phyloP scores from a whole-genome alignment of 176 grass and related monocot genomes.

The Phyllostachys edulis region DNA sequence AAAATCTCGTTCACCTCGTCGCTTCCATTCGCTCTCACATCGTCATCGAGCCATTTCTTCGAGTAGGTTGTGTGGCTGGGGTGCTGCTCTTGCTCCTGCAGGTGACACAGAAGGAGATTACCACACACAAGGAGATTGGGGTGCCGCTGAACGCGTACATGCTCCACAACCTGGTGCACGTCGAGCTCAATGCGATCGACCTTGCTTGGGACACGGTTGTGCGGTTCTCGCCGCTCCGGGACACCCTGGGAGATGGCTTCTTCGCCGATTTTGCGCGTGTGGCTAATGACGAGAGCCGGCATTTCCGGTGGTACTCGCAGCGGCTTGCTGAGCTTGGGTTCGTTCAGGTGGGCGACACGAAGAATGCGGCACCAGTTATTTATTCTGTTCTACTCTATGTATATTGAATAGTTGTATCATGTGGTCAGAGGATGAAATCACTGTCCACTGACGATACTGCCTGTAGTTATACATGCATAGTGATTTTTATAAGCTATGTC shows the following conservation, averaged over 20 bases:
- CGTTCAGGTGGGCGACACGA: conserved; percentile 56
- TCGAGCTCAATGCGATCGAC: conserved; percentile 93
- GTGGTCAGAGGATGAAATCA: background rate
- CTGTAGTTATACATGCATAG: background rate
- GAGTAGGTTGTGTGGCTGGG: background rate
- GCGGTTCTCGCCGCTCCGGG: conserved; percentile 71
- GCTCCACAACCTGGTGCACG: conserved; percentile 91
- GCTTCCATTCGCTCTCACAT: background rate
- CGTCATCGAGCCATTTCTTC: conserved; percentile 28
- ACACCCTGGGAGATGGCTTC: conserved; percentile 69
- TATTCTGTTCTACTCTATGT: background rate
- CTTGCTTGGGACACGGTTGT: conserved; percentile 94
- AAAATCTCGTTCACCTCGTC: background rate
- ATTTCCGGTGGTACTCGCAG: conserved; percentile 90
- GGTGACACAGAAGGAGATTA: conserved; percentile 78
- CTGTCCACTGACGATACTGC: background rate
- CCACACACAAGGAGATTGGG: conserved; percentile 71
- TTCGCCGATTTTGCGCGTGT: conserved; percentile 80
- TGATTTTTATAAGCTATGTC: background rate
- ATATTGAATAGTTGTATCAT: background rate
- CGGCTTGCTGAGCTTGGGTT: conserved; percentile 76
- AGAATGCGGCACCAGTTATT: background rate
- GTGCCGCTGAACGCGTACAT: conserved; percentile 88
- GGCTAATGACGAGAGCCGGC: conserved; percentile 88
- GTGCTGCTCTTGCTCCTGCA: conserved; percentile 21